Percentiles rank a stretch among this genome's conserved stretches.
Evolutionary conservation across 1,284 basidiomycete species (phyloP).

Genomic region (Tylopilus sp.): DNA sequence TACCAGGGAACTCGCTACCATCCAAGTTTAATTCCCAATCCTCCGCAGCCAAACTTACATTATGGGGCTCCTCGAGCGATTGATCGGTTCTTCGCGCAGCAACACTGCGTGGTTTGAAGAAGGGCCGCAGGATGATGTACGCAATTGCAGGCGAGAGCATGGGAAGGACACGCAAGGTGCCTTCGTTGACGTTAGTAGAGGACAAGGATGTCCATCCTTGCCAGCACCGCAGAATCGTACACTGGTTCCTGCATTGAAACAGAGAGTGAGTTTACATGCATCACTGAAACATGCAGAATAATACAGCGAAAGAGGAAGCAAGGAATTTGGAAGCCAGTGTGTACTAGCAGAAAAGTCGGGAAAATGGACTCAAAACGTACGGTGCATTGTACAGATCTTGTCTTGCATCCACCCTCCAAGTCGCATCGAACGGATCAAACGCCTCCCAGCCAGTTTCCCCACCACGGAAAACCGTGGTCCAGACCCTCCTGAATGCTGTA

Average conservation of each 20-base stretch:
- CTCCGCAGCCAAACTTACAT: conserved; percentile 34
- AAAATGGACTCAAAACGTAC: conserved; percentile 31
- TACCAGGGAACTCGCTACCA: conserved; percentile 59
- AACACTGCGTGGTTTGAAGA: conserved; percentile 50
- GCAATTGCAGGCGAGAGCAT: conserved; percentile 55
- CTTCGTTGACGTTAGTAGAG: conserved; percentile 58
- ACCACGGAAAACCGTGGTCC: conserved; percentile 48
- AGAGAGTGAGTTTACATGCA: neutral
- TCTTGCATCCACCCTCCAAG: conserved; percentile 48
- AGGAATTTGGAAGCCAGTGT: neutral
- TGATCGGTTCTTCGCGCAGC: neutral
- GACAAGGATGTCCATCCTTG: conserved; percentile 75
- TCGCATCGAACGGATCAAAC: conserved; percentile 58
- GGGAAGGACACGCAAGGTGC: conserved; percentile 61
- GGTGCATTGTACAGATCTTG: conserved; percentile 55
- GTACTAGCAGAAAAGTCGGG: neutral
- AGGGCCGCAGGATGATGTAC: conserved; percentile 72
- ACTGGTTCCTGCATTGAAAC: conserved; percentile 47
- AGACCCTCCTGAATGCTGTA: conserved; percentile 54
- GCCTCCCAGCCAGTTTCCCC: conserved; percentile 46
- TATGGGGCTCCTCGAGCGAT: neutral
- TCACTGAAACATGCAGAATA: neutral
- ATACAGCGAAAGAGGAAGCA: too few relatives aligned
- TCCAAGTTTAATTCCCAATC: conserved; percentile 67
- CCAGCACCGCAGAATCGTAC: conserved; percentile 74